Evolutionary conservation across 441 rosid genomes (phyloP).

Genomic region (Adansonia grandidieri): DNA sequence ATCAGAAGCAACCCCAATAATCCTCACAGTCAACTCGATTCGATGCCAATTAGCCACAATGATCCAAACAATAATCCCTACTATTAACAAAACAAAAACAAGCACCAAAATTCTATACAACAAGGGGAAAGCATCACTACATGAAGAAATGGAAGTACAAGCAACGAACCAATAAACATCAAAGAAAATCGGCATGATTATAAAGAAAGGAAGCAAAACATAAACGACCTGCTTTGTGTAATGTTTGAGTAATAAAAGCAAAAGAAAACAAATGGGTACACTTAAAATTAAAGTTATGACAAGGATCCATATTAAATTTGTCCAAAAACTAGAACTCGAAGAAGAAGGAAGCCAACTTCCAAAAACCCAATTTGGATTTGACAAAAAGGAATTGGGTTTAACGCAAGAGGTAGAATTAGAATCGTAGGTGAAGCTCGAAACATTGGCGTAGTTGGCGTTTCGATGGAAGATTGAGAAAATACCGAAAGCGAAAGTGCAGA

Average conservation of each 20-base stretch:
- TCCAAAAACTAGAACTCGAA: slow-evolving; percentile 39
- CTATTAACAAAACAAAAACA: slow-evolving; percentile 61
- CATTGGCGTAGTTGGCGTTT: slow-evolving; percentile 50
- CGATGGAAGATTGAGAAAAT: slow-evolving; percentile 62
- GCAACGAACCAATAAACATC: slow-evolving; percentile 89
- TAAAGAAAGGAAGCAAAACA: slow-evolving; percentile 68
- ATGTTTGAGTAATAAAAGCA: slow-evolving; percentile 71
- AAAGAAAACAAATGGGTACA: slow-evolving; percentile 61
- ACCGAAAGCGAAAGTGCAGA: slow-evolving; percentile 65
- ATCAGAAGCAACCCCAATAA: too few relatives aligned
- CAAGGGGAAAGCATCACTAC: slow-evolving; percentile 64
- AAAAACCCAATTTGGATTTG: slow-evolving; percentile 26
- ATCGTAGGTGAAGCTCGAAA: slow-evolving; percentile 59
- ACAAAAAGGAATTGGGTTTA: slow-evolving; percentile 34
- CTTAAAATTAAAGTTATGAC: slow-evolving; percentile 67
- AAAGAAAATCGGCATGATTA: slow-evolving; percentile 65
- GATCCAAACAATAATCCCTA: slow-evolving; percentile 76
- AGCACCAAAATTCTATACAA: slow-evolving; percentile 68
- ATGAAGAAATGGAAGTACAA: slow-evolving; percentile 69
- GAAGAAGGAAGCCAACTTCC: neutral
- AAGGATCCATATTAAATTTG: slow-evolving; percentile 67
- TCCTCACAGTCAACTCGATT: slow-evolving; percentile 62
- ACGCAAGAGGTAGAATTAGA: slow-evolving; percentile 66
- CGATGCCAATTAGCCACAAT: slow-evolving; percentile 75
- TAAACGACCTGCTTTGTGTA: slow-evolving; percentile 82